Evolutionary conservation across 2,329 filamentous ascomycete genomes (phyloP).

Genomic region (Colletotrichum chrysophilum): DNA sequence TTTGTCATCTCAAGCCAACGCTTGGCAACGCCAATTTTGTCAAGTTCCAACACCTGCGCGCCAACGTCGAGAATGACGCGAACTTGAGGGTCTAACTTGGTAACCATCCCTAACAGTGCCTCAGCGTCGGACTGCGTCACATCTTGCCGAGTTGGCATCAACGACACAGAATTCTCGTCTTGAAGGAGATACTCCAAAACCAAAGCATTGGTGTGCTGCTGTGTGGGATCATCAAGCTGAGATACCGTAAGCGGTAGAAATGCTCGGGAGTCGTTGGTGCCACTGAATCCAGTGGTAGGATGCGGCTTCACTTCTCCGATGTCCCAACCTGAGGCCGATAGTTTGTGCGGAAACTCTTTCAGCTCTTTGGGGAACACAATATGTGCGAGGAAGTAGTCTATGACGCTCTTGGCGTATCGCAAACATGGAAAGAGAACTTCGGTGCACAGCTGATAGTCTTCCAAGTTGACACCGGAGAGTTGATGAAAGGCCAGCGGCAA

Average conservation of each 20-base stretch:
- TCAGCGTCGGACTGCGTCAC: constrained; percentile 36
- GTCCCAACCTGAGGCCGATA: constrained; percentile 73
- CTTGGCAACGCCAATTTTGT: constrained; percentile 58
- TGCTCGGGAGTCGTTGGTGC: constrained; percentile 68
- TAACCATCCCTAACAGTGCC: constrained; percentile 50
- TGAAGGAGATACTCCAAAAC: constrained; percentile 66
- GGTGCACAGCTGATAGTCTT: constrained; percentile 55
- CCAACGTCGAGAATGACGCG: constrained; percentile 75
- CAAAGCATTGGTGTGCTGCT: constrained; percentile 70
- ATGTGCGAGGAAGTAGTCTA: constrained; percentile 68
- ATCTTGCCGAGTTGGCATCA: constrained; percentile 24
- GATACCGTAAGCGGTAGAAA: constrained; percentile 61
- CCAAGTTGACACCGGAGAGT: constrained; percentile 61
- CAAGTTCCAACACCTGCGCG: constrained; percentile 70
- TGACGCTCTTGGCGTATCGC: constrained; percentile 52
- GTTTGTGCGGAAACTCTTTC: constrained; percentile 66
- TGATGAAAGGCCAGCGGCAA: constrained; percentile 43
- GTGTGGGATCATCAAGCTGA: constrained; percentile 58
- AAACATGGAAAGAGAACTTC: constrained; percentile 58
- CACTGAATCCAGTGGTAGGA: constrained; percentile 70
- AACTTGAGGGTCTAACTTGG: constrained; percentile 39
- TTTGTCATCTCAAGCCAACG: constrained; percentile 52
- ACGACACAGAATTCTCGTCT: constrained; percentile 50
- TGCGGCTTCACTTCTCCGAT: constrained; percentile 52
- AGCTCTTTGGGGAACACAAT: constrained; percentile 67